Evolutionary conservation across 2,329 filamentous ascomycete species (phyloP).

Genomic region (Trichoderma arundinaceum): DNA sequence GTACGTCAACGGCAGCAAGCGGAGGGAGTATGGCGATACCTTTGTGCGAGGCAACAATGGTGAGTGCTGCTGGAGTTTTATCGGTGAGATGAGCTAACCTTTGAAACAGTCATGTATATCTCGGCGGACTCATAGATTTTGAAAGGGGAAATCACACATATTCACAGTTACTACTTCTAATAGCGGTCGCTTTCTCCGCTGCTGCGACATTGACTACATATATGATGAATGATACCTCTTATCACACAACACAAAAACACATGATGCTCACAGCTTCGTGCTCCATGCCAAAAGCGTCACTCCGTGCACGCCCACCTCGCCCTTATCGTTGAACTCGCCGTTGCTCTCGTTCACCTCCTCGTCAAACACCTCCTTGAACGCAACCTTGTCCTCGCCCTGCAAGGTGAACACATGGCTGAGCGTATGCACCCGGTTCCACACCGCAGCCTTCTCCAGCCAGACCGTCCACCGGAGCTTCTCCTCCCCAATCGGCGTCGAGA

Average conservation of each 20-base stretch:
- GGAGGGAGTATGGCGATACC: constrained; percentile 87
- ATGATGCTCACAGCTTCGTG: constrained; percentile 46
- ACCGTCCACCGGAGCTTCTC: constrained; percentile 62
- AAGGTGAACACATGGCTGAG: constrained; percentile 71
- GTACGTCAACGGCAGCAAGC: constrained; percentile 82
- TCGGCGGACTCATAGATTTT: constrained; percentile 61
- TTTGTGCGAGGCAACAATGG: constrained; percentile 97
- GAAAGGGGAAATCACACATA: constrained; percentile 18
- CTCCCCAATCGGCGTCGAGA: constrained; percentile 67
- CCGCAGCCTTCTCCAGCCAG: constrained; percentile 61
- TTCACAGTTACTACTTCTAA: background rate
- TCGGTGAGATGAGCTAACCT: constrained; percentile 15
- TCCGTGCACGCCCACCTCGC: constrained; percentile 68
- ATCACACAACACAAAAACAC: background rate
- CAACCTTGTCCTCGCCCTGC: constrained; percentile 54
- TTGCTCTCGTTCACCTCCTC: constrained; percentile 58
- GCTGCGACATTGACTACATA: background rate
- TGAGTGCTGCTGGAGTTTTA: constrained; percentile 46
- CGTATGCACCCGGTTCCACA: constrained; percentile 70
- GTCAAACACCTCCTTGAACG: constrained; percentile 58
- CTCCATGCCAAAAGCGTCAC: constrained; percentile 69
- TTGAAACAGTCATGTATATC: constrained; percentile 66
- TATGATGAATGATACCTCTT: background rate
- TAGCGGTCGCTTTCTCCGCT: background rate
- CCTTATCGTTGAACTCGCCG: constrained; percentile 63